Evolutionary conservation across 495 filamentous ascomycete genomes (phyloP).

Genomic region (Cercophora samala): DNA sequence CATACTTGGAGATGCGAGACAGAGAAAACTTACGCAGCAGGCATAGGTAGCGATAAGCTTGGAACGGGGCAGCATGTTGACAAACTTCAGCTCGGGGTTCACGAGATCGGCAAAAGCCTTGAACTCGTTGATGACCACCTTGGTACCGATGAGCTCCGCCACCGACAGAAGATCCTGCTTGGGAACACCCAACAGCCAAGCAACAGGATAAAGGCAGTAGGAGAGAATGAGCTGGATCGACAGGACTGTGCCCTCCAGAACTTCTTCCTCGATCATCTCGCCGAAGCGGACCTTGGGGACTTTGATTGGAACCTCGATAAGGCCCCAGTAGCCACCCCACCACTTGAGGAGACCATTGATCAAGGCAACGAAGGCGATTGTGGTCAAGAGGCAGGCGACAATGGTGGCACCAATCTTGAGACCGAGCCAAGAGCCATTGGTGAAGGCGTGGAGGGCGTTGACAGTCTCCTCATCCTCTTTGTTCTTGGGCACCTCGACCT

Average conservation of each 20-base stretch:
- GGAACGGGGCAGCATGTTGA: constrained; percentile 61
- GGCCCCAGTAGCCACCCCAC: constrained; percentile 84
- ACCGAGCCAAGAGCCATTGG: constrained; percentile 83
- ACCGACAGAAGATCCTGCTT: constrained; percentile 68
- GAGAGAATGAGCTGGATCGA: constrained; percentile 75
- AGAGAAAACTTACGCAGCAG: constrained; percentile 63
- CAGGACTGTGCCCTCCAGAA: too few relatives aligned
- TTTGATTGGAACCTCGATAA: too few relatives aligned
- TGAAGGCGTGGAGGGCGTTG: constrained; percentile 81
- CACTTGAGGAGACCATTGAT: constrained; percentile 76
- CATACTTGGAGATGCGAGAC: background rate
- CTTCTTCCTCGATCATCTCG: constrained; percentile 44
- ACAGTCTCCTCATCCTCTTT: constrained; percentile 61
- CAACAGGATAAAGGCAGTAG: constrained; percentile 79
- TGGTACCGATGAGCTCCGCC: constrained; percentile 73
- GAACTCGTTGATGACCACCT: constrained; percentile 76
- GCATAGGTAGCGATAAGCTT: constrained; percentile 85
- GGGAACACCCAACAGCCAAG: constrained; percentile 83
- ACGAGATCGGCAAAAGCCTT: constrained; percentile 58
- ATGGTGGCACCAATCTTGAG: constrained; percentile 89
- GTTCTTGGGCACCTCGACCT: constrained; percentile 72
- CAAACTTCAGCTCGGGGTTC: constrained; percentile 57
- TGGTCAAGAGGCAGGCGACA: constrained; percentile 70
- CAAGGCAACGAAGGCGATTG: constrained; percentile 75
- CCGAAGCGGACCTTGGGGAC: too few relatives aligned